Evolutionary conservation across 192 early-diverging fungal genomes (phyloP), one percentile per base, ranked within the genome.

Genomic region (Jimgerdemannia lactiflua): DNA sequence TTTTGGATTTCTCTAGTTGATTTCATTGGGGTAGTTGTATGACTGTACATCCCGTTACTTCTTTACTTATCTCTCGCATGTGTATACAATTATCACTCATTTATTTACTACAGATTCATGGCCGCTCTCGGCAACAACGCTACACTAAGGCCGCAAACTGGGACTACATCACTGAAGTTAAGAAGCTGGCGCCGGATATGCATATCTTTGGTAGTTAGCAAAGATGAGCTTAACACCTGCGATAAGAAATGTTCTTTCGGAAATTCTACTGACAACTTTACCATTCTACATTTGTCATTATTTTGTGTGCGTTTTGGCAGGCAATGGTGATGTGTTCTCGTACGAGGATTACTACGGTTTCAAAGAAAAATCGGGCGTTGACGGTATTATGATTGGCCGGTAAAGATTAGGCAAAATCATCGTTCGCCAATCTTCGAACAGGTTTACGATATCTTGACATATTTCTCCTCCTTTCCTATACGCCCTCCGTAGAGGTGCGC

Each of bases 381-480:
- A 95, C 75, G 96, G 96, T 6, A 79, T 95, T 18, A 96, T 99
- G 96, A 91, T 99, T 74, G 97, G 92, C 4, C 89, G 97, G 39
- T 95, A 94, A 4, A 81, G 29, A 29, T n/a, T 29, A 29, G 1
- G 29, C 29, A 29, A 29, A 29, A 29, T 29, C 29, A 29, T 29
- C 29, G 29, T 29, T 29, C 29, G 29, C 29, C 29, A 29, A 29
- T 29, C 29, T 29, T 29, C 29, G 29, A 29, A 29, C 29, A 29
- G 29, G 1, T 29, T 29, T 78, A 4, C 64, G 77, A 41, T 77
- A 39, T 64, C 71, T 6, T 71, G 20, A 42, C 17, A 9, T 71
- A 70, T 14, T 14, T 41, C 3, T 14, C 14, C 67, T 10, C 42
- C 6, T 18, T 43, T 43, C 42, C 39, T 39, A 44, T 72, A 1